Evolutionary conservation across 2,329 filamentous ascomycete genomes (phyloP).

Genomic region (Fusarium sp.): DNA sequence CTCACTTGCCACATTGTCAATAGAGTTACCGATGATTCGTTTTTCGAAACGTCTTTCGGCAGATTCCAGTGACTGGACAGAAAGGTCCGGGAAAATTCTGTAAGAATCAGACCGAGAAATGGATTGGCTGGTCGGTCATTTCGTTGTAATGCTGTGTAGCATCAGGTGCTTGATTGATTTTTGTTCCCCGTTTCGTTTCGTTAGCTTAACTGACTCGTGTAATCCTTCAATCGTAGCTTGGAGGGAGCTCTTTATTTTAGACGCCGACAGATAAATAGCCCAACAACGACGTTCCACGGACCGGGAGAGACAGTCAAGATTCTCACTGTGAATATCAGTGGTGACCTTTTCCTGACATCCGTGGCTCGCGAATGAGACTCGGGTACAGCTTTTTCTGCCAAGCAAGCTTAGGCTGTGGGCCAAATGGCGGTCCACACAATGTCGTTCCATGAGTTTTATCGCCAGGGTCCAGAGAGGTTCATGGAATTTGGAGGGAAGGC

Average conservation of each 20-base stretch:
- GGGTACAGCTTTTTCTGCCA: conserved; percentile 15
- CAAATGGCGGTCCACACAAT: conserved; percentile 27
- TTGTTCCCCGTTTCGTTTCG: neutral
- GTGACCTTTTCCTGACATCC: conserved; percentile 10
- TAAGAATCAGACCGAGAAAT: neutral
- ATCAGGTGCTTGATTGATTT: neutral
- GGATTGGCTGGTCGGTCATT: neutral
- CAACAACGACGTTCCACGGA: neutral
- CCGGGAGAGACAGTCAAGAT: neutral
- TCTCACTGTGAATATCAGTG: conserved; percentile 2
- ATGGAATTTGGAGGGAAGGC: rapidly evolving
- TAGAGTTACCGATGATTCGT: neutral
- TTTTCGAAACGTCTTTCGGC: neutral
- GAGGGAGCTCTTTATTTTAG: neutral
- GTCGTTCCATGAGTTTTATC: conserved; percentile 28
- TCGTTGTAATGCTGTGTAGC: neutral
- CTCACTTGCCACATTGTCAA: conserved; percentile 5
- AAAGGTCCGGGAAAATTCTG: neutral
- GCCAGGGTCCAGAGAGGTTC: neutral
- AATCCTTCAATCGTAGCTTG: neutral
- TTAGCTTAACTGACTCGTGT: neutral
- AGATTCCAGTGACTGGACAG: neutral
- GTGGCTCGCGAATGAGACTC: conserved; percentile 9
- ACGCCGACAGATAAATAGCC: conserved; percentile 2
- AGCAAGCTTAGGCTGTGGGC: conserved; percentile 16